These are phyloP conservation scores for Jackrogersella multiformis DNA, from an alignment of 495 filamentous ascomycete species.

Conservation along the genomic window DNA sequence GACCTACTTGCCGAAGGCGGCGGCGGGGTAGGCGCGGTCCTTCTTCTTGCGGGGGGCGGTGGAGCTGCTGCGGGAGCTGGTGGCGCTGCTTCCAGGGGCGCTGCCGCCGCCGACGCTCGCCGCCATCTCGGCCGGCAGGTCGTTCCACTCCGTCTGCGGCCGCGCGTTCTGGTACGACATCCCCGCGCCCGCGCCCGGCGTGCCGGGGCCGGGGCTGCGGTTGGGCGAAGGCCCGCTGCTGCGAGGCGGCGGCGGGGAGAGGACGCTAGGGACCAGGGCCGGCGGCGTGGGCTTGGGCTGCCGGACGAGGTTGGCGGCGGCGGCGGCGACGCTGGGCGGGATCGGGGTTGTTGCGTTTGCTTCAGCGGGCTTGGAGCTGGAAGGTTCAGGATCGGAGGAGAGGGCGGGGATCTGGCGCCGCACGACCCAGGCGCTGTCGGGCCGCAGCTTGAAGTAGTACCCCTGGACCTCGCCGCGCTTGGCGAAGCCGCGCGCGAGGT, in stretches of 20 bases:
- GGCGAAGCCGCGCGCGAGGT: conserved; percentile 80
- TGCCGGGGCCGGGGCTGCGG: conserved; percentile 25
- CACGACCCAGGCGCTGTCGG: conserved; percentile 81
- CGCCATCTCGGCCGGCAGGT: conserved; percentile 64
- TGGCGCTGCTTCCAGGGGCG: conserved; percentile 49
- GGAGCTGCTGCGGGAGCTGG: conserved; percentile 60
- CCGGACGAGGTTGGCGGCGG: conserved; percentile 45
- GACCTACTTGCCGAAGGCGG: conserved; percentile 57
- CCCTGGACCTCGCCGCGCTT: conserved; percentile 63
- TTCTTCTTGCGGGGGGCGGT: conserved; percentile 57
- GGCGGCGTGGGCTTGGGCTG: not conserved
- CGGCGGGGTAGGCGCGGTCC: conserved; percentile 60
- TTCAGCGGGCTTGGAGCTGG: not conserved
- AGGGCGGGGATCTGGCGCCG: conserved; percentile 51
- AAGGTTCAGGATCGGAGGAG: not conserved
- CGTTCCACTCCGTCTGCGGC: conserved; percentile 66
- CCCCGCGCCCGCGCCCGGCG: too few species aligned
- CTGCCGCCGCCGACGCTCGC: conserved; percentile 33
- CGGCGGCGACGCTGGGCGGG: conserved; percentile 41
- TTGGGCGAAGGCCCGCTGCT: conserved; percentile 28
- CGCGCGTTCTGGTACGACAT: conserved; percentile 62
- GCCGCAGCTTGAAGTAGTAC: conserved; percentile 88
- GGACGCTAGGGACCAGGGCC: not conserved
- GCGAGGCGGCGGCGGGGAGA: conserved; percentile 20
- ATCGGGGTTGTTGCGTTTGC: not conserved